A percentile compares a stretch with the other conserved stretches of the same genome.
Conservation (phyloP, 192 early-diverging fungal genomes). For the Linnemannia schmuckeri region DNA sequence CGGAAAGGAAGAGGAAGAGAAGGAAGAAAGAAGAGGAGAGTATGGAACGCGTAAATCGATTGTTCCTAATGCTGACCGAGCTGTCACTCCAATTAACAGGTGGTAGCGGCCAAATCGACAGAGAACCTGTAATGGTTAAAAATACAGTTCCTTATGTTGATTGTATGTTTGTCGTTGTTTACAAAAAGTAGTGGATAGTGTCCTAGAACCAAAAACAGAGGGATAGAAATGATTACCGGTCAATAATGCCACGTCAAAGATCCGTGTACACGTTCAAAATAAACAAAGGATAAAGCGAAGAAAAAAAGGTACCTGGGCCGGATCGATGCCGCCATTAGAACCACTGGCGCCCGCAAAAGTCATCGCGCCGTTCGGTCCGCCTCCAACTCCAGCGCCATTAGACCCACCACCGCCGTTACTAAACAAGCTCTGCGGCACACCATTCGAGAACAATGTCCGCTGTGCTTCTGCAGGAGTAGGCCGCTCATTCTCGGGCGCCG, state of each 20-base stretch:
- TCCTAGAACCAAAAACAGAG: constrained; percentile 25
- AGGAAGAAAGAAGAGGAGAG: too few species aligned
- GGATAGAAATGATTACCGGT: background rate
- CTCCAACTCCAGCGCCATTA: background rate
- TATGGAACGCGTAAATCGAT: too few species aligned
- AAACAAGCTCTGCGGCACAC: constrained; percentile 20
- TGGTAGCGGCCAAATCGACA: too few species aligned
- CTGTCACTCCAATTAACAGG: too few species aligned
- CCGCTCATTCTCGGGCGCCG: constrained; percentile 84
- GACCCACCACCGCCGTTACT: background rate
- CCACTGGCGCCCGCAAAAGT: background rate
- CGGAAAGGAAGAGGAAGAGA: background rate
- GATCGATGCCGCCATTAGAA: constrained; percentile 15
- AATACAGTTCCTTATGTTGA: background rate
- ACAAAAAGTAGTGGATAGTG: constrained; percentile 56
- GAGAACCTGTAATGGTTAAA: background rate
- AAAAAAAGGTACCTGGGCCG: constrained; percentile 32
- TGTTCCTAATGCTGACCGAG: too few species aligned
- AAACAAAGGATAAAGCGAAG: background rate
- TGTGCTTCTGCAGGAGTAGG: constrained; percentile 41
- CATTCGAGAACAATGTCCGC: constrained; percentile 44
- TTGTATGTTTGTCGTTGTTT: background rate
- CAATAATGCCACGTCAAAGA: background rate
- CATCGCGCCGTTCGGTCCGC: background rate
- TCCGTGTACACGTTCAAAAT: constrained; percentile 19